Conservation (phyloP, 495 filamentous ascomycete genomes). For the Astrocystis sublimbata region DNA sequence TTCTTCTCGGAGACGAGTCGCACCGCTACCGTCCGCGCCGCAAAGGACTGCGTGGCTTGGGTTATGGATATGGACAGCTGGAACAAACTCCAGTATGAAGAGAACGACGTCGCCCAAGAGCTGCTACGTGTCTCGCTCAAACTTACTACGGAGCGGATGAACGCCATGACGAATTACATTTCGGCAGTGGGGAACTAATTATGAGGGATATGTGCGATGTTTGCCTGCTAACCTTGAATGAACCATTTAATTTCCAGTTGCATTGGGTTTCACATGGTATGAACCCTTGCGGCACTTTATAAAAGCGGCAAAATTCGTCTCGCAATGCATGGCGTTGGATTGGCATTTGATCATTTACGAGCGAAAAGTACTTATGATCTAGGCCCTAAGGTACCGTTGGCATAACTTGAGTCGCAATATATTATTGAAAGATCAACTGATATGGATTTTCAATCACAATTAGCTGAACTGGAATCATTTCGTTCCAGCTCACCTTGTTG, state of each 20-base stretch:
- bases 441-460: too few species aligned
- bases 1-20: conserved; percentile 90
- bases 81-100: conserved; percentile 64
- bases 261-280: background rate
- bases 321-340: background rate
- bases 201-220: background rate
- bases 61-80: conserved; percentile 68
- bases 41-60: conserved; percentile 83
- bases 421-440: too few species aligned
- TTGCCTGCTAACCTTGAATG: background rate
- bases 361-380: background rate
- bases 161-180: conserved; percentile 71
- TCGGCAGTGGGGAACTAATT: conserved; percentile 34
- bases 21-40: conserved; percentile 81
- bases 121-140: conserved; percentile 81
- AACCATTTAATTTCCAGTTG: background rate
- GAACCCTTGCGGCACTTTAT: background rate
- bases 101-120: conserved; percentile 78
- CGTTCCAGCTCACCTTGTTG: too few species aligned
- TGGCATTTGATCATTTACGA: background rate
- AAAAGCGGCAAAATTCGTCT: background rate
- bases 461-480: too few species aligned
- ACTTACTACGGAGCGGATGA: conserved; percentile 86
- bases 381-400: background rate
- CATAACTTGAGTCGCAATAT: background rate